These are phyloP conservation scores for Cryptomeria japonica DNA, from an alignment of 75 land plant genomes.

Conservation along the genomic window DNA sequence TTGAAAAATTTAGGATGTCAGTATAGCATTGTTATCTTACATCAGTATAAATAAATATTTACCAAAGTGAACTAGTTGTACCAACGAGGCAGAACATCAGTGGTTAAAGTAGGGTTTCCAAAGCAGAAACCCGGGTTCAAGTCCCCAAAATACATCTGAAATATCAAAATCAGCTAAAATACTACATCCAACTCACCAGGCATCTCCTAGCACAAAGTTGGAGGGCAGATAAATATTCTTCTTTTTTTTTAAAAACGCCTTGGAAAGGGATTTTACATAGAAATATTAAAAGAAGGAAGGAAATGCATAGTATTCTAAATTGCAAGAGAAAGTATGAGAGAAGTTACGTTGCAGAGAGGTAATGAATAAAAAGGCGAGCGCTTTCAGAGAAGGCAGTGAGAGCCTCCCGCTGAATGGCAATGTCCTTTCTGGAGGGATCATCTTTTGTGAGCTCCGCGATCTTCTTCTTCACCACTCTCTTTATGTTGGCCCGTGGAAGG, in stretches of 20 bases:
- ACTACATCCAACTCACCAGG: neutral
- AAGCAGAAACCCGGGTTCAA: neutral
- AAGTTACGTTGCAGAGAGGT: conserved; percentile 86
- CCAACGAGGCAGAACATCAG: neutral
- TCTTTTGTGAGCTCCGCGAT: conserved; percentile 39
- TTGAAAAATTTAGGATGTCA: neutral
- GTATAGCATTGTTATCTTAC: neutral
- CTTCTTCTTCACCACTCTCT: conserved; percentile 88
- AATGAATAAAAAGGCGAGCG: conserved; percentile 92
- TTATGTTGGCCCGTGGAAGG: conserved; percentile 78
- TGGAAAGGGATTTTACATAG: too few species aligned
- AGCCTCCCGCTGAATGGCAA: conserved; percentile 68
- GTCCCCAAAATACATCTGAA: neutral
- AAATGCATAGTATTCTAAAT: neutral
- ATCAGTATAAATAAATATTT: neutral
- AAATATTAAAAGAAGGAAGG: neutral
- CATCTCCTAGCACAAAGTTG: neutral
- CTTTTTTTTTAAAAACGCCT: too few species aligned
- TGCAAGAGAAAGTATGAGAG: neutral
- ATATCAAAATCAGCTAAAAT: neutral
- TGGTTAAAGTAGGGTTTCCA: neutral
- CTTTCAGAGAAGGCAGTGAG: conserved; percentile 82
- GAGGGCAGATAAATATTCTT: too few species aligned
- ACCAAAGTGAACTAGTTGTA: neutral
- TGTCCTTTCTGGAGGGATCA: conserved; percentile 31